A percentile compares a stretch with the other conserved stretches of the same genome.
Evolutionary conservation across 768 basidiomycete species (phyloP).

Genomic region (Rhodotorula kratochvilovae): DNA sequence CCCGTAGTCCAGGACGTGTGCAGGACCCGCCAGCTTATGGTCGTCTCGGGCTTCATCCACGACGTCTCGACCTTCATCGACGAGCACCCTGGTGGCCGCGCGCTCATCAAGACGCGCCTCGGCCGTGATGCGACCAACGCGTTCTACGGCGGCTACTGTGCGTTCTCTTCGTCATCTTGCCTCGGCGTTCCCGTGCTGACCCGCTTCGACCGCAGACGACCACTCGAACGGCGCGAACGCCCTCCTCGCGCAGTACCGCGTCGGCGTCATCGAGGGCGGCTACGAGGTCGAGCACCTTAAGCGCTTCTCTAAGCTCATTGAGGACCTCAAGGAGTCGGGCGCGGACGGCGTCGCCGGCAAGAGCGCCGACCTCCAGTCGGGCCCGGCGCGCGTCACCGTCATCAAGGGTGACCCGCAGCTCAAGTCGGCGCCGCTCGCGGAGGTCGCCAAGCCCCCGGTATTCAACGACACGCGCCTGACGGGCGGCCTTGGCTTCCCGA

Average conservation of each 20-base stretch:
- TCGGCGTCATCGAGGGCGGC: conserved; percentile 63
- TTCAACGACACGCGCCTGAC: background rate
- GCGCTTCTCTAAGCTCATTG: conserved; percentile 34
- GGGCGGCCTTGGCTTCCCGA: background rate
- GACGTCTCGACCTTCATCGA: conserved; percentile 70
- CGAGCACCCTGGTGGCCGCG: conserved; percentile 72
- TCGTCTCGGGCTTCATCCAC: conserved; percentile 81
- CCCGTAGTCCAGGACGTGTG: conserved; percentile 59
- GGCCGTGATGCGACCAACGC: conserved; percentile 69
- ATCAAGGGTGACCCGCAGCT: conserved; percentile 34
- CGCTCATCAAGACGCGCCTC: conserved; percentile 57
- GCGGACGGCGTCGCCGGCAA: conserved; percentile 32
- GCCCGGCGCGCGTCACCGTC: background rate
- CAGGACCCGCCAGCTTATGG: conserved; percentile 60
- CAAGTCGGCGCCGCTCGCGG: conserved; percentile 3
- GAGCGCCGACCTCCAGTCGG: conserved; percentile 16
- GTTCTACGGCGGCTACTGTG: conserved; percentile 66
- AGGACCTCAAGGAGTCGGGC: conserved; percentile 23
- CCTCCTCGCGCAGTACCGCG: conserved; percentile 73
- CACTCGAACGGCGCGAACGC: conserved; percentile 81
- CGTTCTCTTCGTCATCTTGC: background rate
- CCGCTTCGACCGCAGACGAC: conserved; percentile 54
- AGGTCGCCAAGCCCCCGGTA: background rate
- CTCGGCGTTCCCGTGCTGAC: background rate
- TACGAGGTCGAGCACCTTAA: conserved; percentile 52